Evolutionary conservation across 169 alveolate species (phyloP).

Genomic region (Babesia caballi): DNA sequence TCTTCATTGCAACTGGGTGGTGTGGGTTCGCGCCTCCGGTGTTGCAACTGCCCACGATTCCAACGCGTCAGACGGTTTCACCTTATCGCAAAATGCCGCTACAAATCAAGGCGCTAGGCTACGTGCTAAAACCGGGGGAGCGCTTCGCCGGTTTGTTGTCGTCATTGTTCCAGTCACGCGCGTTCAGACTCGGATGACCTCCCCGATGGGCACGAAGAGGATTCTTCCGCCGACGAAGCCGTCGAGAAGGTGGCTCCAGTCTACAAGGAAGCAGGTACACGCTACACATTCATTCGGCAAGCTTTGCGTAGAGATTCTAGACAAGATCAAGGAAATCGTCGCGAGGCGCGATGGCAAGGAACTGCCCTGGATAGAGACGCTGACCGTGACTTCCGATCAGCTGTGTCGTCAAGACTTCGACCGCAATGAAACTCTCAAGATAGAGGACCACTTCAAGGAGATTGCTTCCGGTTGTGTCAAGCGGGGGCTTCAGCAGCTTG

Average conservation of each 20-base stretch:
- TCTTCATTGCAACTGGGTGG: not conserved
- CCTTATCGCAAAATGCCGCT: constrained; percentile 53
- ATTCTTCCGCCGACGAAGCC: constrained; percentile 1
- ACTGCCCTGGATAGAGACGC: constrained; percentile 54
- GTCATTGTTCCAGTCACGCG: not conserved
- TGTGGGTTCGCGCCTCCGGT: not conserved
- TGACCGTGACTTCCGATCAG: not conserved
- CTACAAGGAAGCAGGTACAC: not conserved
- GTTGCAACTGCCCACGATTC: constrained; percentile 1
- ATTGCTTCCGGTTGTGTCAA: constrained; percentile 41
- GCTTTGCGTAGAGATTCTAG: not conserved
- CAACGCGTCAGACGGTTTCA: constrained; percentile 1
- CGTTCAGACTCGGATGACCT: constrained; percentile 21
- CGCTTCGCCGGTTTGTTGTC: constrained; percentile 28
- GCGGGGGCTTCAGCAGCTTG: constrained; percentile 28
- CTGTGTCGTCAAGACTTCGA: constrained; percentile 1
- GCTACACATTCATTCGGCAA: not conserved
- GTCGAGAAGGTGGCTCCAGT: not conserved
- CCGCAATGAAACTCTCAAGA: constrained; percentile 29
- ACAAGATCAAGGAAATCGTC: constrained; percentile 21
- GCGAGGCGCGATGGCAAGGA: constrained; percentile 4
- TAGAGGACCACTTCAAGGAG: constrained; percentile 45
- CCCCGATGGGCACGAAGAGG: not conserved
- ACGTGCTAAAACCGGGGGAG: constrained; percentile 56
- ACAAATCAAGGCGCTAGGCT: constrained; percentile 42